phyloP scores from a whole-genome alignment of 164 flowering plant species.

The Vitis rotundifolia region DNA sequence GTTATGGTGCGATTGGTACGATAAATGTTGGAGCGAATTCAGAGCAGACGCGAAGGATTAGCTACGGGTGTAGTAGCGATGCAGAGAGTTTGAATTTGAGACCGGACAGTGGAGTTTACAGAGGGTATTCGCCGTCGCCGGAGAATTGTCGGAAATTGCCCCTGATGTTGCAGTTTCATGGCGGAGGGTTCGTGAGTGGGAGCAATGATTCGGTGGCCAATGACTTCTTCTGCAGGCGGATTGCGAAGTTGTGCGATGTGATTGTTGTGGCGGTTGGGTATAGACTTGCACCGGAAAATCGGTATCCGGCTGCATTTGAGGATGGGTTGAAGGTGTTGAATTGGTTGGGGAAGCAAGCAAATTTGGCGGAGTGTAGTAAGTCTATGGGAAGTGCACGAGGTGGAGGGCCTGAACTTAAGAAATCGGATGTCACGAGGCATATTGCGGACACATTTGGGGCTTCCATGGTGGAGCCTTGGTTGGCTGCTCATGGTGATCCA shows the following conservation, averaged over 20 bases:
- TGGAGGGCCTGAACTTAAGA: constrained; percentile 47
- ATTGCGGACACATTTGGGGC: constrained; percentile 84
- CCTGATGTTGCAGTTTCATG: constrained; percentile 51
- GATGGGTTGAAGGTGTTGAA: constrained; percentile 49
- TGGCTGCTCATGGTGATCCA: constrained; percentile 98
- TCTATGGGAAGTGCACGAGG: constrained; percentile 40
- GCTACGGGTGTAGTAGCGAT: constrained; percentile 29
- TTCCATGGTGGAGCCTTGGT: constrained; percentile 97
- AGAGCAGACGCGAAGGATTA: constrained; percentile 36
- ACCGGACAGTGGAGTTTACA: constrained; percentile 37
- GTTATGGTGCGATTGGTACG: constrained; percentile 32
- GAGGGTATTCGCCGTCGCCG: constrained; percentile 38
- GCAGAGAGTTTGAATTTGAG: constrained; percentile 36
- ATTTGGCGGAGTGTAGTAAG: constrained; percentile 51
- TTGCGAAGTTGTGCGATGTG: constrained; percentile 46
- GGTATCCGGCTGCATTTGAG: constrained; percentile 53
- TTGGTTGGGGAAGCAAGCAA: constrained; percentile 56
- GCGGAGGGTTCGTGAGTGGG: constrained; percentile 59
- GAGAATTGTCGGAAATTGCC: constrained; percentile 34
- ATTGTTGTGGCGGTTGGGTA: constrained; percentile 48
- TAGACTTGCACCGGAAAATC: constrained; percentile 48
- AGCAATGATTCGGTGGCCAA: constrained; percentile 47
- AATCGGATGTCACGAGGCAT: constrained; percentile 53
- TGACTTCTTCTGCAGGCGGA: constrained; percentile 44
- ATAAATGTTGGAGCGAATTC: not conserved